Evolutionary conservation across 257 asterid species (phyloP).

Genomic region (Solanum verrucosum): DNA sequence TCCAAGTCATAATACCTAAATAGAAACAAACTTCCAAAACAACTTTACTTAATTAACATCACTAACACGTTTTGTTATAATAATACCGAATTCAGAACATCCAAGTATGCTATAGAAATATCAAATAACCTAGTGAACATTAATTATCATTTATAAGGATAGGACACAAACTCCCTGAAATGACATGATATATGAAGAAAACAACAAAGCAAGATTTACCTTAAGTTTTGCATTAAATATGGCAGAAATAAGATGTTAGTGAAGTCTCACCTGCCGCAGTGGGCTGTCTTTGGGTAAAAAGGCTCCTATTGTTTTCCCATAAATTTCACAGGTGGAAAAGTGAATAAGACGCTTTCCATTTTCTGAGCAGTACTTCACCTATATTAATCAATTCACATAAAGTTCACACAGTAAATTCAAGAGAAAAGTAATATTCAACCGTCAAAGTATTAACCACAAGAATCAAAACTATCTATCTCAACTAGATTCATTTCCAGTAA

Average conservation of each 20-base stretch:
- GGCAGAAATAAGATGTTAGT: slow-evolving; percentile 2
- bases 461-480: neutral
- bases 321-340: slow-evolving; percentile 87
- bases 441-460: neutral
- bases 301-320: slow-evolving; percentile 79
- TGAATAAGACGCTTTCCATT: slow-evolving; percentile 84
- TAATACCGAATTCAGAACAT: neutral
- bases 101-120: neutral
- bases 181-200: neutral
- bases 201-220: neutral
- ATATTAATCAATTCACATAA: slow-evolving; percentile 7
- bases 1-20: neutral
- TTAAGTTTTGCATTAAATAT: neutral
- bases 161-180: neutral
- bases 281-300: slow-evolving; percentile 83
- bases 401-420: neutral
- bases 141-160: neutral
- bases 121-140: neutral
- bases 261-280: slow-evolving; percentile 55
- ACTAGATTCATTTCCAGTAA: neutral
- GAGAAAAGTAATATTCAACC: neutral
- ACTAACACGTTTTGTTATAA: neutral
- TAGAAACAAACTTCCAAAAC: neutral
- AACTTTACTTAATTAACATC: neutral
- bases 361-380: slow-evolving; percentile 91